Evolutionary conservation across 2,329 filamentous ascomycete genomes (phyloP), one percentile per base, ranked within the genome.

Genomic region (Ascochyta koolunga): DNA sequence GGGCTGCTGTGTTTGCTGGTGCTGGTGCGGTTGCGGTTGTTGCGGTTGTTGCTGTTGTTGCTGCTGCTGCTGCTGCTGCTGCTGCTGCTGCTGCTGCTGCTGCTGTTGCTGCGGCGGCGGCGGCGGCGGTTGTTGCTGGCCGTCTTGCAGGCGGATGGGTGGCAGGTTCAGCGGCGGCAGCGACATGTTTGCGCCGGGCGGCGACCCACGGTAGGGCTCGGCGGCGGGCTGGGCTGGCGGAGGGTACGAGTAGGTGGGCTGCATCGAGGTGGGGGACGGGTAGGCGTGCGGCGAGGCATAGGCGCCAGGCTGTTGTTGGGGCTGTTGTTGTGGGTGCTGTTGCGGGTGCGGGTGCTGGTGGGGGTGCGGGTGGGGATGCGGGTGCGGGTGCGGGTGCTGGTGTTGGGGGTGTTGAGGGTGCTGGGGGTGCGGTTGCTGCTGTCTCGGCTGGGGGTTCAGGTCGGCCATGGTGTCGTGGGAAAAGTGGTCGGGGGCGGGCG

Each of bases 211-310:
- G 62, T 80, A 79, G 60, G 76, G 70, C 58, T 81, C 77, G 58
- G 66, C 67, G 56, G 50, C 59, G 42, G 65, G 60, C 65, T 71
- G 71, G 50, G 67, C 72, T 44, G 73, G 74, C 16, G 71, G 72
- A 51, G 80, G 79, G 56, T 82, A 82, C 32, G 74, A 70, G 72
- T 82, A 82, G 41, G 79, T 77, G 32, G 79, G 73, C 65, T 74
- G 72, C 73, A 77, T 79, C 47, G 79, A 79, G 21, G 39, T 54
- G 35, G 80, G 80, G 46, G 79, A 81, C 9, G 80, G 79, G 62
- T 82, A 82, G 18, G 78, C 80, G 57, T 79, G 51, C 74, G 80
- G 69, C 71, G 79, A 68, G 71, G 78, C 66, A 79, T 82, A 68
- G 68, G 71, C 60, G n/a, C 51, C 65, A 32, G 48, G 27, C 11